Base-by-base conservation (phyloP, 768 basidiomycete species). In the Russula vinacea region DNA sequence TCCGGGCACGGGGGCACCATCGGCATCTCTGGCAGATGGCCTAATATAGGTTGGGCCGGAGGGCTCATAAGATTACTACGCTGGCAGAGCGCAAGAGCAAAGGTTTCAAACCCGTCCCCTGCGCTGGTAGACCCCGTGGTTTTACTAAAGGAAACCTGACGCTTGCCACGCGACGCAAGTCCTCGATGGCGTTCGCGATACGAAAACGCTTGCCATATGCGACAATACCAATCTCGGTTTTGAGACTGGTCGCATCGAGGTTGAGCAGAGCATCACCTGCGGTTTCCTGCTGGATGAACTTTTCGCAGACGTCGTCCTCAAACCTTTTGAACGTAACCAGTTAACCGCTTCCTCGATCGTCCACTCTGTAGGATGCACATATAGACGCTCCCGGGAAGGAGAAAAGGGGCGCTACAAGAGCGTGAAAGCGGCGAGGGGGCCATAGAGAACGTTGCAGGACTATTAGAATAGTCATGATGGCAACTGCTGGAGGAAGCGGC, bases 191-290 rank as follows among this genome's bases (percentile, higher is more conserved):
- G 68, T 96, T 94, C 32, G 90, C 88, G 62, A 99, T 94, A 57
- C 92, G 87, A 75, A 92, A 81, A 17, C 97, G 91, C 73, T 96
- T 97, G 14, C 97, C 97, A 69, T 96, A 97, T 3, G 94, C 93
- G 70, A 82, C 79, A 68, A 99, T 92, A 32, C 94, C 96, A 58
- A 99, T 88, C 76, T 98, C 95, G 10, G 78, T 80, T 77, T 98
- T 98, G 70, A 99, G 87, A 17, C 96, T 81, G 71, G 88, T 89
- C 62, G 87, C 84, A 67, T 98, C 93, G 65, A 98, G 88, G 70
- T 96, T 94, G 60, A 98, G 85, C 10, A 99, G 84, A 35, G 98
- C 92, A 70, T 99, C 97, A n/a, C 97, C 97, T 0, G 94, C 91
- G 59, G 98, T 98, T 78, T 99, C 97, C 85, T 99, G 94, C 77